A percentile compares a stretch with the other conserved stretches of the same genome.
Conservation (phyloP, 805 yeast genomes). For the Spathaspora sp. region DNA sequence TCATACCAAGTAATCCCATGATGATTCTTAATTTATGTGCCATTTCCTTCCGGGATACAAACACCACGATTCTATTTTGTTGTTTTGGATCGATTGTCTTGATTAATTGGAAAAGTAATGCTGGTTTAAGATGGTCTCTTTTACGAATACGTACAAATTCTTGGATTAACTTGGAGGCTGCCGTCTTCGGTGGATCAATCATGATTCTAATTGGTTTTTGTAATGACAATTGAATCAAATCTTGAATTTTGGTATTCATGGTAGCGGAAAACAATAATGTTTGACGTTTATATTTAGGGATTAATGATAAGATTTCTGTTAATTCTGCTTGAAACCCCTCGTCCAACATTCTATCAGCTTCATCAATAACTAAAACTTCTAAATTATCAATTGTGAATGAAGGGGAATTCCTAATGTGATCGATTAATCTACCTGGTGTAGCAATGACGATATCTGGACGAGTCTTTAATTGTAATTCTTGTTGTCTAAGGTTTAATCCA, state of each 20-base stretch:
- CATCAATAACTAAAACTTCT: constrained; percentile 91
- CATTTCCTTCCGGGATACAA: constrained; percentile 85
- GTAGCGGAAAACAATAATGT: constrained; percentile 95
- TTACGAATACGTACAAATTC: constrained; percentile 94
- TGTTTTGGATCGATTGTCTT: constrained; percentile 60
- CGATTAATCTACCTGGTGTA: constrained; percentile 98
- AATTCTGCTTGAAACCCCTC: constrained; percentile 97
- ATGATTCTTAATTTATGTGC: constrained; percentile 84
- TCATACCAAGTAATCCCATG: constrained; percentile 70
- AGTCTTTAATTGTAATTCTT: constrained; percentile 87
- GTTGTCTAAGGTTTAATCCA: constrained; percentile 92
- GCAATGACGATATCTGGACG: constrained; percentile 97
- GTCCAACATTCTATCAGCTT: constrained; percentile 98
- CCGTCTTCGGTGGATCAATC: constrained; percentile 95
- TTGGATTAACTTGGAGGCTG: constrained; percentile 85
- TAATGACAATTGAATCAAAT: constrained; percentile 80
- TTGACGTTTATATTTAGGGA: constrained; percentile 86
- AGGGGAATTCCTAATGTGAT: constrained; percentile 93
- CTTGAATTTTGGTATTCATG: constrained; percentile 91
- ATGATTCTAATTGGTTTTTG: constrained; percentile 89
- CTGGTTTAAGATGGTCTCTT: constrained; percentile 80
- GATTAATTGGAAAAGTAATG: constrained; percentile 70
- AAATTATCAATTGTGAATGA: constrained; percentile 87
- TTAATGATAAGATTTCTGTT: constrained; percentile 79
- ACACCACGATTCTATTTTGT: constrained; percentile 77